Conservation (phyloP, 2,329 filamentous ascomycete genomes). For the Ustulina deusta region DNA sequence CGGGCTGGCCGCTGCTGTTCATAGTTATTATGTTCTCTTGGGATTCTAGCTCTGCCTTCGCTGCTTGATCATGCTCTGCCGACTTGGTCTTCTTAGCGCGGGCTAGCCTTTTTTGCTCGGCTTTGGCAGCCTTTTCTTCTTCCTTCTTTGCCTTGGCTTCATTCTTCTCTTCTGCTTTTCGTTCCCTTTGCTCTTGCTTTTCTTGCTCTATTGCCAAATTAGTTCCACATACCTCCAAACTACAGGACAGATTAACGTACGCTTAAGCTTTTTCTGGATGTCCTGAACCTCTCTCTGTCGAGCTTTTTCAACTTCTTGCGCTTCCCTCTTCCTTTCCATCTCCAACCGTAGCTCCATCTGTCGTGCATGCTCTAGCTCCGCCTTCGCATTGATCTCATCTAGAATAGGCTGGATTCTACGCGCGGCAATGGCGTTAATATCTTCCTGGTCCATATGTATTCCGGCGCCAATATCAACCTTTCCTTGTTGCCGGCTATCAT, state of each 20-base stretch:
- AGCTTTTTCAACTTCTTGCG: slow-evolving; percentile 63
- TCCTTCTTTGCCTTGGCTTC: slow-evolving; percentile 56
- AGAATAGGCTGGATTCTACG: slow-evolving; percentile 83
- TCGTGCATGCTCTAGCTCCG: slow-evolving; percentile 76
- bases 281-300: slow-evolving; percentile 66
- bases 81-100: slow-evolving; percentile 67
- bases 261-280: slow-evolving; percentile 66
- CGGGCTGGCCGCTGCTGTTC: slow-evolving; percentile 46
- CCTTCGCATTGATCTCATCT: slow-evolving; percentile 85
- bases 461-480: slow-evolving; percentile 81
- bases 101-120: slow-evolving; percentile 63
- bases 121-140: slow-evolving; percentile 64
- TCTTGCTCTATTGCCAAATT: slow-evolving; percentile 57
- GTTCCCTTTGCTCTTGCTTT: slow-evolving; percentile 60
- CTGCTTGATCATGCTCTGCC: slow-evolving; percentile 50
- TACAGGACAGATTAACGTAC: slow-evolving; percentile 57
- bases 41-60: slow-evolving; percentile 43
- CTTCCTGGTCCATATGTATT: slow-evolving; percentile 80
- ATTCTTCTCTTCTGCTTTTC: slow-evolving; percentile 63
- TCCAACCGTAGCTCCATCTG: slow-evolving; percentile 73
- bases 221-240: slow-evolving; percentile 27
- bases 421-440: slow-evolving; percentile 83
- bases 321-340: slow-evolving; percentile 72
- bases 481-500: slow-evolving; percentile 65
- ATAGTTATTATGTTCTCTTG: slow-evolving; percentile 34